Percentiles rank a stretch among this genome's conserved stretches.
Conservation (phyloP, 768 basidiomycete species). For the Strobilomyces dryophilus region DNA sequence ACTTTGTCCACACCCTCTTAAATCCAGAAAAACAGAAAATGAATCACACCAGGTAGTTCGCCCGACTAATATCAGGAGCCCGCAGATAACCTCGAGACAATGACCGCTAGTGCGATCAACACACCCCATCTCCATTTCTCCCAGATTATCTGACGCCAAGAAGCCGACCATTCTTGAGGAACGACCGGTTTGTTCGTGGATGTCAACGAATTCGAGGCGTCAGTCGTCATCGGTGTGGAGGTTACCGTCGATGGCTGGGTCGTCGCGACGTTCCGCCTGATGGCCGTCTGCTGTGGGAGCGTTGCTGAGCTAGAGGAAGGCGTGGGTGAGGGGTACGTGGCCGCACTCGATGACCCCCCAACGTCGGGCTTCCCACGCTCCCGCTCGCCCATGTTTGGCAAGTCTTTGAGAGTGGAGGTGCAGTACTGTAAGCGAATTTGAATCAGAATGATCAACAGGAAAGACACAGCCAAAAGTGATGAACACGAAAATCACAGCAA, state of each 20-base stretch:
- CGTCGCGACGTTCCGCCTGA: slow-evolving; percentile 17
- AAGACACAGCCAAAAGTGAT: slow-evolving; percentile 12
- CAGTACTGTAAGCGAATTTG: slow-evolving; percentile 53
- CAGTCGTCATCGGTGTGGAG: slow-evolving; percentile 7
- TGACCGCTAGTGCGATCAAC: slow-evolving; percentile 69
- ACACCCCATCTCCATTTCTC: slow-evolving; percentile 87
- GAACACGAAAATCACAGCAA: slow-evolving; percentile 19
- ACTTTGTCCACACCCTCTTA: slow-evolving; percentile 11
- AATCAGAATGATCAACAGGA: slow-evolving; percentile 18
- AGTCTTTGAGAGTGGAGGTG: slow-evolving; percentile 55
- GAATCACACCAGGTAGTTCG: slow-evolving; percentile 1
- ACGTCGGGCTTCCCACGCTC: slow-evolving; percentile 52
- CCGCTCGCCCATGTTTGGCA: slow-evolving; percentile 92
- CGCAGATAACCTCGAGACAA: slow-evolving; percentile 73
- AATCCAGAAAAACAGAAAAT: slow-evolving; percentile 14
- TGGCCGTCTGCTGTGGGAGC: slow-evolving; percentile 17
- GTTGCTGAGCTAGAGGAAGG: slow-evolving; percentile 21
- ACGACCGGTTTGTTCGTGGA: slow-evolving; percentile 28
- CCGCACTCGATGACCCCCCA: slow-evolving; percentile 23
- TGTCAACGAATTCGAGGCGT: slow-evolving; percentile 19
- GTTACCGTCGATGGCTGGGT: slow-evolving; percentile 19
- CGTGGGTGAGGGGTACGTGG: slow-evolving; percentile 13
- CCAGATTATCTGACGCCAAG: slow-evolving; percentile 65
- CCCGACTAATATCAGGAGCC: slow-evolving; percentile 25
- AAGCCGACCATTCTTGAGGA: slow-evolving; percentile 51